phyloP scores from a whole-genome alignment of 2,329 filamentous ascomycete species.

The Ophiostoma angusticollis region DNA sequence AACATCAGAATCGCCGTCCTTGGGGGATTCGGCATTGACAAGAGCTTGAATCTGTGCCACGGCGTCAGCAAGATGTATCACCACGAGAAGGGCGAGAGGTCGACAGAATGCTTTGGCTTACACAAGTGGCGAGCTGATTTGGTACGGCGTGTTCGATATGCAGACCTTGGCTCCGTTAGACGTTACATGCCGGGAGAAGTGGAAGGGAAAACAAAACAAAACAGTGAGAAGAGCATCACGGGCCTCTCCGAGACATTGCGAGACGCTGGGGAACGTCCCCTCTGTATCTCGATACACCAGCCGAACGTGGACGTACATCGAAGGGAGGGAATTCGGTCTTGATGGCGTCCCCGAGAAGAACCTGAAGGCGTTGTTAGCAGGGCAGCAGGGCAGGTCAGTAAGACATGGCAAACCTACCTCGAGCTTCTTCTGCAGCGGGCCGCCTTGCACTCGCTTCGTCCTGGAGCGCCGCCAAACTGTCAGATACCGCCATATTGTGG shows the following conservation, averaged over 20 bases:
- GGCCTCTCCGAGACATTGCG: no score
- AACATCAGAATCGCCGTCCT: constrained; percentile 63
- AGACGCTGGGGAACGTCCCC: no score
- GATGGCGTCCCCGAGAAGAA: constrained; percentile 76
- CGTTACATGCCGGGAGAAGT: no score
- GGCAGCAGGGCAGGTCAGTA: background rate
- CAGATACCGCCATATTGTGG: background rate
- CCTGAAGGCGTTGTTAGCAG: constrained; percentile 3
- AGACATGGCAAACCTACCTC: constrained; percentile 41
- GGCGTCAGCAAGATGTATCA: background rate
- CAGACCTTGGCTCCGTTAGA: constrained; percentile 65
- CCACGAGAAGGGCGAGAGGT: background rate
- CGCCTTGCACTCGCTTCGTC: constrained; percentile 84
- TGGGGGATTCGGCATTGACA: constrained; percentile 70
- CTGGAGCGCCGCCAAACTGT: constrained; percentile 1
- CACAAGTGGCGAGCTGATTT: constrained; percentile 83
- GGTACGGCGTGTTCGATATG: constrained; percentile 64
- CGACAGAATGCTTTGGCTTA: constrained; percentile 1
- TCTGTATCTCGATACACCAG: no score
- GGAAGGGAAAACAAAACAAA: no score
- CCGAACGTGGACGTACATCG: constrained; percentile 31
- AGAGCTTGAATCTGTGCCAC: constrained; percentile 51
- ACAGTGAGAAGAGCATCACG: no score
- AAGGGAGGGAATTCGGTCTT: constrained; percentile 56
- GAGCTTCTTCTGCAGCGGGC: constrained; percentile 67